Evolutionary conservation across 495 filamentous ascomycete species (phyloP).

Genomic region (Daldinia bambusicola): DNA sequence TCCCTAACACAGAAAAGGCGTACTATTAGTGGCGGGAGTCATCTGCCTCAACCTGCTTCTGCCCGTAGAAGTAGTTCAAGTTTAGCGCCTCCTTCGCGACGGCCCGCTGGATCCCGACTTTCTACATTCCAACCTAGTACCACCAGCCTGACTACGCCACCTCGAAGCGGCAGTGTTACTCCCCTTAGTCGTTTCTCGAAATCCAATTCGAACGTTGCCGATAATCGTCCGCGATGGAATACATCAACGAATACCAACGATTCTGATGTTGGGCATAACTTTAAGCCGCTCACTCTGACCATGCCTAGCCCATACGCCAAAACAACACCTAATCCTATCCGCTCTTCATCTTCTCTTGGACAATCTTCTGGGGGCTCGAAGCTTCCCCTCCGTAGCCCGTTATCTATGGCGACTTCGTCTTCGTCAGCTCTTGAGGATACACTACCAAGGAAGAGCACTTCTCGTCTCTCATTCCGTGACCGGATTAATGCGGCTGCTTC

Average conservation of each 20-base stretch:
- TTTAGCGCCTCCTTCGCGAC: conserved; percentile 46
- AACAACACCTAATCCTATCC: conserved; percentile 44
- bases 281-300: conserved; percentile 70
- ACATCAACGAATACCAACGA: conserved; percentile 74
- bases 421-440: conserved; percentile 55
- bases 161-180: conserved; percentile 62
- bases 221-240: conserved; percentile 84
- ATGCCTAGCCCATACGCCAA: conserved; percentile 73
- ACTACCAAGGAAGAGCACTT: conserved; percentile 49
- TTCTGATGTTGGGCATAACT: conserved; percentile 73
- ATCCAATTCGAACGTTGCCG: conserved; percentile 57
- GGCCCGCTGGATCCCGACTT: conserved; percentile 45
- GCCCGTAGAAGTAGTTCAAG: conserved; percentile 45
- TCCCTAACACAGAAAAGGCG: conserved; percentile 54
- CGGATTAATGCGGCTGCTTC: conserved; percentile 52
- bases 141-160: conserved; percentile 53
- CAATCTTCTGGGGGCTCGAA: conserved; percentile 54
- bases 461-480: conserved; percentile 61
- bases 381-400: conserved; percentile 59
- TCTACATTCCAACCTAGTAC: conserved; percentile 52
- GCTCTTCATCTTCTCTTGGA: conserved; percentile 53
- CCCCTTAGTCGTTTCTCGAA: conserved; percentile 65
- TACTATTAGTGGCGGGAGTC: conserved; percentile 51
- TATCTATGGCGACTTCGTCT: conserved; percentile 53
- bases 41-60: conserved; percentile 56